These are phyloP conservation scores for Aurantiochytrium sp. DNA, from an alignment of 108 stramenopile species.

Conservation along the genomic window DNA sequence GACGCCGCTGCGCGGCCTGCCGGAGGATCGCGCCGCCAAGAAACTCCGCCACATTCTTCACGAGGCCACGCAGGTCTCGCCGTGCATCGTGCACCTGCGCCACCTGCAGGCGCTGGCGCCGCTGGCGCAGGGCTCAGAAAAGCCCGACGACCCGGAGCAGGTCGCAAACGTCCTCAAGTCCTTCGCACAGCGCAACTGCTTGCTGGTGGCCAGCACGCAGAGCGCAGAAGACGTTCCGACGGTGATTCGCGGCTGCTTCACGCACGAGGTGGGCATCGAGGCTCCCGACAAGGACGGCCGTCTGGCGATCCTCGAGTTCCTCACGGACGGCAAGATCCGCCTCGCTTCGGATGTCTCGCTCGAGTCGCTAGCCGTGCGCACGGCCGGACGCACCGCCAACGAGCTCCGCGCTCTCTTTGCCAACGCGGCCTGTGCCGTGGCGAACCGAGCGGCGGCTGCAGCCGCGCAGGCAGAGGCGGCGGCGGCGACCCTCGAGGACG, in stretches of 20 bases:
- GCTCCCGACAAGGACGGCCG: conserved; percentile 97
- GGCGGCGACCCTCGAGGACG: conserved; percentile 70
- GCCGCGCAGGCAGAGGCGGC: not conserved
- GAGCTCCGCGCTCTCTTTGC: conserved; percentile 87
- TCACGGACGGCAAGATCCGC: conserved; percentile 83
- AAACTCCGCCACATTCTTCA: not conserved
- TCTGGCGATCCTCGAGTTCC: conserved; percentile 89
- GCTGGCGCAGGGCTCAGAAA: not conserved
- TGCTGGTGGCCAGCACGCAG: not conserved
- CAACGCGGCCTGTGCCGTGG: conserved; percentile 73
- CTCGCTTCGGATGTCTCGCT: conserved; percentile 74
- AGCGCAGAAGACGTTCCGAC: not conserved
- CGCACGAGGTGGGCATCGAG: conserved; percentile 94
- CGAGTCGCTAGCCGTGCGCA: conserved; percentile 81
- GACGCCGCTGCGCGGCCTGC: not conserved
- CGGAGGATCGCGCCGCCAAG: conserved; percentile 7
- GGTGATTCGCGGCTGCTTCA: conserved; percentile 63
- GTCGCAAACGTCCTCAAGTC: not conserved
- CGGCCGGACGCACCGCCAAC: conserved; percentile 95
- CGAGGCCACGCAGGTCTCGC: not conserved
- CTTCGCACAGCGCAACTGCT: not conserved
- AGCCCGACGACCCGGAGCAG: not conserved
- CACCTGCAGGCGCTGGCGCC: conserved; percentile 17
- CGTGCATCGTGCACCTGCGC: not conserved
- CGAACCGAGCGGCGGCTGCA: not conserved